A percentile compares a stretch with the other conserved stretches of the same genome.
phyloP scores from a whole-genome alignment of 257 asterid species.

The Solanum dulcamara region DNA sequence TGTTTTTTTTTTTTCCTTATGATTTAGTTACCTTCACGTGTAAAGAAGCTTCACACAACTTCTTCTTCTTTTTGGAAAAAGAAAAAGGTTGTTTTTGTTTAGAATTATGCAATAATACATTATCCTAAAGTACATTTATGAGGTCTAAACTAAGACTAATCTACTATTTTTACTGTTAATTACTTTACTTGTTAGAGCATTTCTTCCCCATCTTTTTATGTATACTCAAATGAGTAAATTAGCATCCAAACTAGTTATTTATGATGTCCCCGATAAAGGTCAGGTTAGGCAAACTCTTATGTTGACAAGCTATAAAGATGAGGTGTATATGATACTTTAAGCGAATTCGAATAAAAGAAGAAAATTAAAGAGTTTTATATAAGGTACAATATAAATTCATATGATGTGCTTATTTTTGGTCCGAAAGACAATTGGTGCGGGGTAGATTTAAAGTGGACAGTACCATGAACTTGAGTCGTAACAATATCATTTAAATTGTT shows the following conservation, averaged over 20 bases:
- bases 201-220: not conserved
- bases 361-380: not conserved
- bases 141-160: not conserved
- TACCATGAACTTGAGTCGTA: not conserved
- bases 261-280: not conserved
- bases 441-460: not conserved
- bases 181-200: not conserved
- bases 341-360: not conserved
- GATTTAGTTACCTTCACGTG: not conserved
- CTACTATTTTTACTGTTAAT: not conserved
- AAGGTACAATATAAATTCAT: not conserved
- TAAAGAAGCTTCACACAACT: not conserved
- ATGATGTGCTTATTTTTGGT: not conserved
- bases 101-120: not conserved
- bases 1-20: not conserved
- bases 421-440: rapidly evolving
- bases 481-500: not conserved
- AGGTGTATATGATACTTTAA: not conserved
- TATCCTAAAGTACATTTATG: not conserved
- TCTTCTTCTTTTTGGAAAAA: not conserved
- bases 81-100: not conserved
- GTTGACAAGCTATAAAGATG: not conserved
- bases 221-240: not conserved
- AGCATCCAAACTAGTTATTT: not conserved
- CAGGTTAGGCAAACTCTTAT: not conserved